Conservation (phyloP, 345 rosid species). For the Fremontodendron californicum region DNA sequence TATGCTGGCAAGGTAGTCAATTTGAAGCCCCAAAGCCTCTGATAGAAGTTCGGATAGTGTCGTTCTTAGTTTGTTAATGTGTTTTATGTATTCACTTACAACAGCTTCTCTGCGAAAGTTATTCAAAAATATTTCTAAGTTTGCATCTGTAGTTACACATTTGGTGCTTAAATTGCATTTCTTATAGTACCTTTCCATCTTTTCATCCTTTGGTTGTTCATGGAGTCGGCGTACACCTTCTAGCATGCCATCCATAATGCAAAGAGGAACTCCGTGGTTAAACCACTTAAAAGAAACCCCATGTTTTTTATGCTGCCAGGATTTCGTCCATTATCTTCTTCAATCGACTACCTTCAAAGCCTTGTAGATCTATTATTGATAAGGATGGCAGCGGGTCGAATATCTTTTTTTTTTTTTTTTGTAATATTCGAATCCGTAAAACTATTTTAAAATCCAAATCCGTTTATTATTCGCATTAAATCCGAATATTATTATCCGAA, state of each 20-base stretch:
- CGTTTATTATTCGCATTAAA: too few relatives aligned
- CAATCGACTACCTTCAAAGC: constrained; percentile 9
- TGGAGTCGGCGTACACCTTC: constrained; percentile 32
- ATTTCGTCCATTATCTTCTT: constrained; percentile 23
- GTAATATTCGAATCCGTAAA: too few relatives aligned
- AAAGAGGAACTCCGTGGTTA: constrained; percentile 38
- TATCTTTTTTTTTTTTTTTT: too few relatives aligned
- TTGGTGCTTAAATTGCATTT: background rate
- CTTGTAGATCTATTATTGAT: constrained; percentile 35
- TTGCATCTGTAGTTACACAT: background rate
- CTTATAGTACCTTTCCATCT: constrained; percentile 31
- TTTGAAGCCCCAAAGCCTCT: constrained; percentile 39
- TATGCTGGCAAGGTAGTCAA: constrained; percentile 27
- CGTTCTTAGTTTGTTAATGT: constrained; percentile 23
- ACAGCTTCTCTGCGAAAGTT: constrained; percentile 28
- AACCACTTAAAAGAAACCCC: constrained; percentile 48
- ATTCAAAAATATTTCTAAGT: background rate
- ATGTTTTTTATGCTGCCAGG: constrained; percentile 28
- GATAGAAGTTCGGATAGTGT: constrained; percentile 32
- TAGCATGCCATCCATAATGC: constrained; percentile 39
- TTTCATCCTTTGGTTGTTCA: constrained; percentile 39
- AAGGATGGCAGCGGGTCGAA: too few relatives aligned
- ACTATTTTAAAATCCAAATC: too few relatives aligned
- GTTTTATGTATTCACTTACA: constrained; percentile 29
- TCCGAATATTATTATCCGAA: too few relatives aligned